Base-by-base conservation (phyloP, 2,329 filamentous ascomycete genomes). In the Fusarium sp. region DNA sequence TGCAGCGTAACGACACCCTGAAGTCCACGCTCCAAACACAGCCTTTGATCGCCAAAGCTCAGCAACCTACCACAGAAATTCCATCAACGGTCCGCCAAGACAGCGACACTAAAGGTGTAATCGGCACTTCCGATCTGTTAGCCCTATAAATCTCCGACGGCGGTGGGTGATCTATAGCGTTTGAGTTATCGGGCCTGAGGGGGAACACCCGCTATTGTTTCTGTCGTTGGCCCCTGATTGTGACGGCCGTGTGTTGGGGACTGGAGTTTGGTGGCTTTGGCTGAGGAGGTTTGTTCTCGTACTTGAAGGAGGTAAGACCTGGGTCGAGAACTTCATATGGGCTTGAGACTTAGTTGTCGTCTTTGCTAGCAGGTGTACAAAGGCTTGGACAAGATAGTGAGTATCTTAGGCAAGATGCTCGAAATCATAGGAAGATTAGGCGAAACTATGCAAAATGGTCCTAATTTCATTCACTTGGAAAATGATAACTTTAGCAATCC, bases 1-100 rank as follows among this genome's bases (percentile, higher is more conserved):
- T 24, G 14, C 12, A 50, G 7, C 22, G 2, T 18, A 31, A 15
- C 3, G 24, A 42, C 2, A 8, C 16, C 3, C n/a, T 2, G 3
- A 9, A 26, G 16, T 24, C 26, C 16, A 36, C 20, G 3, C 11
- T 12, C 20, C 24, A 33, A 57, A 13, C 35, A 16, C 41, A 36
- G 31, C 30, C 24, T 28, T 7, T 33, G 13, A 7, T 26, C 2
- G 16, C 15, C 53, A 8, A n/a, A 28, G 6, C 28, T 26, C 22
- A 50, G 11, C 6, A 35, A 18, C 3, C 22, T 31, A 50, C 22
- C 12, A 30, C 4, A 8, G 6, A 31, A 10, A 22, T 35, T 8
- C n/a, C 28, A 13, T 15, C 13, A 48, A 57, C 15, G 8, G 14
- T 22, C 8, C 8, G 8, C 39, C 39, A 30, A 48, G 15, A n/a